phyloP scores from a whole-genome alignment of 306 rosid genomes.

The Begonia masoniana region DNA sequence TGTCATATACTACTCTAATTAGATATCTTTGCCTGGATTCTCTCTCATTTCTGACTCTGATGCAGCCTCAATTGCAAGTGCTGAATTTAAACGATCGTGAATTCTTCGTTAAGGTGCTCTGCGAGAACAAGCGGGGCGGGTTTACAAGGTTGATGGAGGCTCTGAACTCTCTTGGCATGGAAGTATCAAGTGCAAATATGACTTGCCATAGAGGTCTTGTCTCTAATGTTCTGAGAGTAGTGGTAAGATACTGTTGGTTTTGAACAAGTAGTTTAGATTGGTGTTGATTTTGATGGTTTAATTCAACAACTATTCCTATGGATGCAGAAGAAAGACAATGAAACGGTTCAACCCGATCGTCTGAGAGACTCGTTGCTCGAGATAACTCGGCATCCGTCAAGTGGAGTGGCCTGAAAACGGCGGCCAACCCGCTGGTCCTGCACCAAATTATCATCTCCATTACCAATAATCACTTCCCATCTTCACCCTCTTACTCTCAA shows the following conservation, averaged over 20 bases:
- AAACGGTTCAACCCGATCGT: conserved; percentile 56
- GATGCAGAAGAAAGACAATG: conserved; percentile 58
- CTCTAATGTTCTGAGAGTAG: conserved; percentile 66
- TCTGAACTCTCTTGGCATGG: conserved; percentile 48
- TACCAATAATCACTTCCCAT: too few relatives aligned
- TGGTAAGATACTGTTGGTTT: conserved; percentile 26
- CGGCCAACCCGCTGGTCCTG: conserved; percentile 11
- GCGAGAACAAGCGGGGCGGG: conserved; percentile 79
- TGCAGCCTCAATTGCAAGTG: conserved; percentile 91
- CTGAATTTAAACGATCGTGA: conserved; percentile 64
- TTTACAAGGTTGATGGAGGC: conserved; percentile 82
- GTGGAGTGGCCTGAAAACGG: conserved; percentile 33
- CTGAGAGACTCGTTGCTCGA: conserved; percentile 64
- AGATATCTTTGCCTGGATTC: background rate
- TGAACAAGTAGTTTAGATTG: background rate
- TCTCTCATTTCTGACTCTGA: background rate
- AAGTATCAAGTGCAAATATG: conserved; percentile 68
- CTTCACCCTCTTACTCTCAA: too few relatives aligned
- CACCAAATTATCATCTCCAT: too few relatives aligned
- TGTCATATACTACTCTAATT: background rate
- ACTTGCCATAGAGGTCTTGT: conserved; percentile 74
- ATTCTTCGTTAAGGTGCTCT: conserved; percentile 63
- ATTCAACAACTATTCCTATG: background rate
- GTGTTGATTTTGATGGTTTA: too few relatives aligned
- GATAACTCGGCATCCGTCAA: conserved; percentile 40